phyloP scores from a whole-genome alignment of 2,329 filamentous ascomycete species.

The Arthroderma sp. region DNA sequence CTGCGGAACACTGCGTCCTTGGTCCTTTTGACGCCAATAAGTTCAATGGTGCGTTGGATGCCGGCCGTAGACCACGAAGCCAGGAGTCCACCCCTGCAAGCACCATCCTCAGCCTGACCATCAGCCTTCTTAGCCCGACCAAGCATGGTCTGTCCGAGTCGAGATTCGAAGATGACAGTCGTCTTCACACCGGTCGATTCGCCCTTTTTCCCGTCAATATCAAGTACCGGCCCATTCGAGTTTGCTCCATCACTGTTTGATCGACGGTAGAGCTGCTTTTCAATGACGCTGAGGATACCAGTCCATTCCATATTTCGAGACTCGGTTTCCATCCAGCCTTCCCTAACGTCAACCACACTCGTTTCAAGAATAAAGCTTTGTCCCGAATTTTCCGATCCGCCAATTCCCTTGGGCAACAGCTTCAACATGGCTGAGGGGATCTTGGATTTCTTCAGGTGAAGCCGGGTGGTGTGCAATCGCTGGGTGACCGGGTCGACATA shows the following conservation, averaged over 20 bases:
- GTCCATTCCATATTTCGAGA: conserved; percentile 54
- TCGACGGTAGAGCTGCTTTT: conserved; percentile 45
- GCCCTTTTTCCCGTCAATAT: conserved; percentile 24
- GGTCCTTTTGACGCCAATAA: conserved; percentile 48
- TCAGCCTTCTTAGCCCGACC: conserved; percentile 27
- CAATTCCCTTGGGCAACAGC: conserved; percentile 45
- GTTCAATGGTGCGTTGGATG: conserved; percentile 50
- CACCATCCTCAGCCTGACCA: conserved; percentile 36
- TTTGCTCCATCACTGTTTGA: conserved; percentile 20
- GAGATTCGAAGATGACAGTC: conserved; percentile 48
- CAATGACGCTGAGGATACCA: conserved; percentile 49
- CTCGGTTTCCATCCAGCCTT: conserved; percentile 55
- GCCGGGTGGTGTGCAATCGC: conserved; percentile 46
- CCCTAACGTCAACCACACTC: conserved; percentile 46
- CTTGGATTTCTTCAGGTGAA: conserved; percentile 52
- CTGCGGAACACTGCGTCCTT: conserved; percentile 49
- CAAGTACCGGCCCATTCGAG: conserved; percentile 13
- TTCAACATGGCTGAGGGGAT: conserved; percentile 48
- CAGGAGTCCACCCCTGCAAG: conserved; percentile 44
- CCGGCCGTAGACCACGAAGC: conserved; percentile 46
- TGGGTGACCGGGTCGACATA: conserved; percentile 47
- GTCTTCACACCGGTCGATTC: conserved; percentile 46
- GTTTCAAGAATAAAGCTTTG: conserved; percentile 53
- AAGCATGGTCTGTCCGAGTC: conserved; percentile 46
- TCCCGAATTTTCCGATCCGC: conserved; percentile 44